Evolutionary conservation across 2,329 filamentous ascomycete genomes (phyloP).

Genomic region (Microdochium paspali): DNA sequence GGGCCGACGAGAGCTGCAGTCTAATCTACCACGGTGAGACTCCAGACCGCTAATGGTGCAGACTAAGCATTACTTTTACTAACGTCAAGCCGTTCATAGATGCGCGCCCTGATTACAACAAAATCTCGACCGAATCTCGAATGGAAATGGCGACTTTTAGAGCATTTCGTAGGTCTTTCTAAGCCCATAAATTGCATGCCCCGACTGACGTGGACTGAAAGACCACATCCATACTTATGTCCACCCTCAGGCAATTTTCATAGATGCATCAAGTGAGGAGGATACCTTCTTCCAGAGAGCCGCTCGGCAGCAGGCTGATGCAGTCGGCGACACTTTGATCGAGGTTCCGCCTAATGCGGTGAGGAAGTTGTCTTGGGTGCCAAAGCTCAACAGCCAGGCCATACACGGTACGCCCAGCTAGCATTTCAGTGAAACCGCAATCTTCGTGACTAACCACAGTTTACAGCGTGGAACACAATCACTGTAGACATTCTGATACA

Average conservation of each 20-base stretch:
- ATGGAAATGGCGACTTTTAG: conserved; percentile 55
- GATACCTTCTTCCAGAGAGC: conserved; percentile 57
- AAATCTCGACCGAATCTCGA: conserved; percentile 59
- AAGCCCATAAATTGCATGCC: background rate
- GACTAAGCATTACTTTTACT: conserved; percentile 4
- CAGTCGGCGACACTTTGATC: conserved; percentile 54
- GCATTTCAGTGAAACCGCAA: background rate
- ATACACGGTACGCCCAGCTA: conserved; percentile 43
- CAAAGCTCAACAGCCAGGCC: conserved; percentile 64
- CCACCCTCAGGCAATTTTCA: conserved; percentile 66
- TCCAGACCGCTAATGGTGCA: background rate
- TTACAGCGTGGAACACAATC: conserved; percentile 64
- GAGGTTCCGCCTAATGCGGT: conserved; percentile 58
- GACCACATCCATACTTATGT: conserved; percentile 64
- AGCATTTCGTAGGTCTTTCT: conserved; percentile 45
- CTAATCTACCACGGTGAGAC: conserved; percentile 47
- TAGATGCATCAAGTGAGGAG: conserved; percentile 60
- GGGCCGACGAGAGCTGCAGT: conserved; percentile 61
- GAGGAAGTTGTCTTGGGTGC: conserved; percentile 65
- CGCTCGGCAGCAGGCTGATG: conserved; percentile 43
- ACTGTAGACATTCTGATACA: conserved; percentile 79
- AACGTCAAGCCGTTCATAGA: conserved; percentile 33
- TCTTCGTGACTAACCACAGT: conserved; percentile 10
- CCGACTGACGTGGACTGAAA: conserved; percentile 13
- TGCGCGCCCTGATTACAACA: conserved; percentile 66